Percentiles rank a stretch among this genome's conserved stretches.
Conservation (phyloP, 371 early-diverging fungal genomes). For the Syncephalastrum sp. region DNA sequence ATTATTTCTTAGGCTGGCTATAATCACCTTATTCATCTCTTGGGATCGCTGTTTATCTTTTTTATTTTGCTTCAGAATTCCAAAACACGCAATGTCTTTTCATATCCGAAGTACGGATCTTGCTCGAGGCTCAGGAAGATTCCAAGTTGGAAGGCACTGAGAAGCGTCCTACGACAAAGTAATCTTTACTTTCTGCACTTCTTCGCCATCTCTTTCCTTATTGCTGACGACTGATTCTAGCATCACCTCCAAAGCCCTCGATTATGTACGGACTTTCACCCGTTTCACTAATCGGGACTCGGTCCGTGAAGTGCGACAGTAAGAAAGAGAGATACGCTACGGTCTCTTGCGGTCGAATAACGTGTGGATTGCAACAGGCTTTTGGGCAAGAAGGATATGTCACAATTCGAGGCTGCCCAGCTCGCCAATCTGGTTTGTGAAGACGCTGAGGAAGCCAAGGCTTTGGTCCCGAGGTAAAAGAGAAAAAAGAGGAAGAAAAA, state of each 20-base stretch:
- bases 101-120: slow-evolving; percentile 81
- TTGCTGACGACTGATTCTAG: slow-evolving; percentile 24
- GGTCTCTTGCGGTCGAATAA: slow-evolving; percentile 5
- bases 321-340: slow-evolving; percentile 23
- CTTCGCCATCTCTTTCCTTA: not conserved
- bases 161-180: slow-evolving; percentile 43
- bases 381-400: slow-evolving; percentile 56
- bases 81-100: slow-evolving; percentile 81
- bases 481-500: not conserved
- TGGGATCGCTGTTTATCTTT: not conserved
- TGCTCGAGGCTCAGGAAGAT: slow-evolving; percentile 70
- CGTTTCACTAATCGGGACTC: slow-evolving; percentile 83
- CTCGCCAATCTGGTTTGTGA: slow-evolving; percentile 88
- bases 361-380: slow-evolving; percentile 33
- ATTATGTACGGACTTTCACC: slow-evolving; percentile 80
- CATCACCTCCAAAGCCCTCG: slow-evolving; percentile 75
- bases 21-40: not conserved
- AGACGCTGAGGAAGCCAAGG: slow-evolving; percentile 82
- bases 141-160: slow-evolving; percentile 33
- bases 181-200: slow-evolving; percentile 8
- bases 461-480: slow-evolving; percentile 34
- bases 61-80: slow-evolving; percentile 55
- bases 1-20: not conserved
- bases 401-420: slow-evolving; percentile 85
- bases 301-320: slow-evolving; percentile 82